Percentiles rank a stretch among this genome's conserved stretches.
phyloP scores from a whole-genome alignment of 192 early-diverging fungal genomes.

The Coemansia sp. region DNA sequence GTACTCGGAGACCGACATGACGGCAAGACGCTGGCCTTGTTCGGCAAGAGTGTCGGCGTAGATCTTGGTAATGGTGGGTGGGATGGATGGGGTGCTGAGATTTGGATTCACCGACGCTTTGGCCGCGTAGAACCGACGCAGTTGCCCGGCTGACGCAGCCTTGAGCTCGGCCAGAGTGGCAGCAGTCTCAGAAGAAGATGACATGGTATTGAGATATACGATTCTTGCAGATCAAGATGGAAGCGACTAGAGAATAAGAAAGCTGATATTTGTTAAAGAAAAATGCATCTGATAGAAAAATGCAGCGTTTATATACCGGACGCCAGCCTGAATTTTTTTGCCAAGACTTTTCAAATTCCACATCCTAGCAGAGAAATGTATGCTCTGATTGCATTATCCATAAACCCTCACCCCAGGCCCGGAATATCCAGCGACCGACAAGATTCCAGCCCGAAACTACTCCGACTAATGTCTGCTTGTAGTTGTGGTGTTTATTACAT shows the following conservation, averaged over 20 bases:
- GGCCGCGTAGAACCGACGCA: constrained; percentile 28
- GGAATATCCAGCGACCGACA: constrained; percentile 2
- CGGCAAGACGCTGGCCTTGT: constrained; percentile 6
- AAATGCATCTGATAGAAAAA: too few relatives aligned
- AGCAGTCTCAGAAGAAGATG: background rate
- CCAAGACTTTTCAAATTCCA: background rate
- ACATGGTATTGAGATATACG: background rate
- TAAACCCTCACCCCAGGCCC: background rate
- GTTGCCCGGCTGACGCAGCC: constrained; percentile 11
- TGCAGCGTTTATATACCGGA: background rate
- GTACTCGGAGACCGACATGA: constrained; percentile 51
- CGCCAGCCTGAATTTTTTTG: constrained; percentile 1
- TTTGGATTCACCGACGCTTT: constrained; percentile 33
- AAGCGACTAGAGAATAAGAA: background rate
- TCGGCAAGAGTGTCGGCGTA: constrained; percentile 11
- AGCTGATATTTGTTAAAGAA: background rate
- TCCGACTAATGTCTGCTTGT: background rate
- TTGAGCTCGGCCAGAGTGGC: background rate
- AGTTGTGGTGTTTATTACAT: background rate
- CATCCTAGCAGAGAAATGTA: too few relatives aligned
- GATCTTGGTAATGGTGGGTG: constrained; percentile 19
- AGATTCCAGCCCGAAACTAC: background rate
- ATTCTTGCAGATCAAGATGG: background rate
- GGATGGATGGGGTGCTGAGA: constrained; percentile 19
- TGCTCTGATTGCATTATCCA: background rate